phyloP scores from a whole-genome alignment of 2,329 filamentous ascomycete genomes.

The Arthrocladium fulminans region DNA sequence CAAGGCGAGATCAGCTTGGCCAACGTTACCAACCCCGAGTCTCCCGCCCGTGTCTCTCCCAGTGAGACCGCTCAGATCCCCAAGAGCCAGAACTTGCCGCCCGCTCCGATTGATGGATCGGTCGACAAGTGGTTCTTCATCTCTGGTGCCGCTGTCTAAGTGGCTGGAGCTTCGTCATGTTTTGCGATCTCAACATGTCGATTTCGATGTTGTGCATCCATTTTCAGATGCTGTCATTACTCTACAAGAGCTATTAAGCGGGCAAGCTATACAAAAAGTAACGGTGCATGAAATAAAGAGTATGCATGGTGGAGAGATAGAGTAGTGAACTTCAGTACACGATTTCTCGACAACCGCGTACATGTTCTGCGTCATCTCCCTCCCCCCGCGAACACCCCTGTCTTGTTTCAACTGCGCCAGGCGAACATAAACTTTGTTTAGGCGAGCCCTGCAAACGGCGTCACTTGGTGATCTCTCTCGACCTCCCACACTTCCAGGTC shows the following conservation, averaged over 20 bases:
- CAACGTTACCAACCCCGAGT: conserved; percentile 70
- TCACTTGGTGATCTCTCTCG: background rate
- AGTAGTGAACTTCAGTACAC: background rate
- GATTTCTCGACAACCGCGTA: background rate
- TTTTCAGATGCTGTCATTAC: background rate
- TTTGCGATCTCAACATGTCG: background rate
- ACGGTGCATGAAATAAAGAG: background rate
- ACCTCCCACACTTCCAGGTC: background rate
- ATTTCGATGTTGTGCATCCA: background rate
- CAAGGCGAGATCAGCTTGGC: conserved; percentile 71
- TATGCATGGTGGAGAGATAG: background rate
- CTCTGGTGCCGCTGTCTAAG: conserved; percentile 78
- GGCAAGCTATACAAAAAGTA: background rate
- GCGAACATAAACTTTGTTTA: background rate
- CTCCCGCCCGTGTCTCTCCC: conserved; percentile 60
- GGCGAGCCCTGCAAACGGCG: background rate
- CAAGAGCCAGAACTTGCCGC: conserved; percentile 64
- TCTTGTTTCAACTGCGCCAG: background rate
- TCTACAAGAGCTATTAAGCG: background rate
- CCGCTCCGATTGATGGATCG: conserved; percentile 85
- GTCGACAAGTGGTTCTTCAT: conserved; percentile 99
- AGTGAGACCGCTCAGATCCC: conserved; percentile 69
- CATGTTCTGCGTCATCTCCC: no score
- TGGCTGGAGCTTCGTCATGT: background rate
- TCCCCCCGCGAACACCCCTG: no score